phyloP scores from a whole-genome alignment of 2,329 filamentous ascomycete species.

The Tolypocladium endophyticum region DNA sequence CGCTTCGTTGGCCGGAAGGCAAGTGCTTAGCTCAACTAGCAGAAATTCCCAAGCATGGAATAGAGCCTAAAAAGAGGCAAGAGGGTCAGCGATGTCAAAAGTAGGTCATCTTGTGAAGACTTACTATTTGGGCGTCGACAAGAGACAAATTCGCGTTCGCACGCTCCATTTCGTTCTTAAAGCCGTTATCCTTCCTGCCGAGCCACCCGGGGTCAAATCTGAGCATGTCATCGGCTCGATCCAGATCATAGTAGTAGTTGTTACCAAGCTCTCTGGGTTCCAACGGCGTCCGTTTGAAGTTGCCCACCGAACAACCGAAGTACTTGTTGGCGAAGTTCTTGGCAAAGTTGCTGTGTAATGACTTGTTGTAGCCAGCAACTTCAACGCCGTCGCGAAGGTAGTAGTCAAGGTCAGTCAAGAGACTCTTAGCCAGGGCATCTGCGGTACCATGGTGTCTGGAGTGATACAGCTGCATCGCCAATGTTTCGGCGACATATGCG shows the following conservation, averaged over 20 bases:
- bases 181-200: constrained; percentile 59
- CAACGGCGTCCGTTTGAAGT: constrained; percentile 69
- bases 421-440: constrained; percentile 52
- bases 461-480: constrained; percentile 85
- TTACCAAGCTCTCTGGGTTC: constrained; percentile 56
- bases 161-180: constrained; percentile 69
- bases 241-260: constrained; percentile 76
- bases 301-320: constrained; percentile 57
- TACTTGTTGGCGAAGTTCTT: constrained; percentile 78
- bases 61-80: constrained; percentile 47
- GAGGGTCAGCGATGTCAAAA: constrained; percentile 7
- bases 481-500: constrained; percentile 74
- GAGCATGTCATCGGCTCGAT: constrained; percentile 66
- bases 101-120: background rate
- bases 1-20: constrained; percentile 37
- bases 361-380: constrained; percentile 76
- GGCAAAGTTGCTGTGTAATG: constrained; percentile 74
- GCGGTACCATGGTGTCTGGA: constrained; percentile 65
- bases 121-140: constrained; percentile 80
- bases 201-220: constrained; percentile 69
- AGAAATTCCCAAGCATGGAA: constrained; percentile 86
- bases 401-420: constrained; percentile 69
- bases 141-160: constrained; percentile 88
- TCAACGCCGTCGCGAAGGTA: constrained; percentile 67
- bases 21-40: constrained; percentile 69